Conservation (phyloP, 129 eudicot genomes). For the Mikania micrantha region DNA sequence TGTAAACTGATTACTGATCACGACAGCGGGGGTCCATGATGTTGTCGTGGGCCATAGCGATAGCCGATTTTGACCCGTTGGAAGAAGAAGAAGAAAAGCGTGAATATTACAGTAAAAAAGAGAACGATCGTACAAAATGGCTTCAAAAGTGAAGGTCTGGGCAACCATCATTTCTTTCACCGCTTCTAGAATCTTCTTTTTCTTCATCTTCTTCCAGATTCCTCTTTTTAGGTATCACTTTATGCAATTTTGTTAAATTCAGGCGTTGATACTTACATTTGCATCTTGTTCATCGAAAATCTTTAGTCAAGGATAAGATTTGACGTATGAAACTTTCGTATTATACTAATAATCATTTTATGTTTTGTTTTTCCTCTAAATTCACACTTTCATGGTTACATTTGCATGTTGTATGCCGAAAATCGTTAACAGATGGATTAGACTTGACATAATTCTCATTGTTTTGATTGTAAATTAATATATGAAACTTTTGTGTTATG, state of each 20-base stretch:
- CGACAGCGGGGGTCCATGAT: conserved; percentile 7
- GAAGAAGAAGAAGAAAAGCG: conserved; percentile 5
- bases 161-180: conserved; percentile 30
- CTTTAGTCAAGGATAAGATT: neutral
- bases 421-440: too few relatives aligned
- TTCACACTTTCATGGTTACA: too few relatives aligned
- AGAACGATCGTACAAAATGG: conserved; percentile 16
- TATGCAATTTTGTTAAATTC: neutral
- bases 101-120: neutral
- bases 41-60: conserved; percentile 10
- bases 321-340: neutral
- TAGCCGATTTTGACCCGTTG: neutral
- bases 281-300: neutral
- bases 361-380: neutral
- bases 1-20: neutral
- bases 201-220: conserved; percentile 54
- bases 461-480: too few relatives aligned
- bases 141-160: conserved; percentile 33
- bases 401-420: too few relatives aligned
- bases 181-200: conserved; percentile 45
- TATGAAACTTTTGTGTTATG: too few relatives aligned
- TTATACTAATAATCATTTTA: neutral
- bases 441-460: too few relatives aligned
- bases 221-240: conserved; percentile 64
- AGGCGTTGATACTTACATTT: neutral